These are phyloP conservation scores for Zymoseptoria tritici DNA, from an alignment of 2,329 filamentous ascomycete genomes.

Conservation along the genomic window DNA sequence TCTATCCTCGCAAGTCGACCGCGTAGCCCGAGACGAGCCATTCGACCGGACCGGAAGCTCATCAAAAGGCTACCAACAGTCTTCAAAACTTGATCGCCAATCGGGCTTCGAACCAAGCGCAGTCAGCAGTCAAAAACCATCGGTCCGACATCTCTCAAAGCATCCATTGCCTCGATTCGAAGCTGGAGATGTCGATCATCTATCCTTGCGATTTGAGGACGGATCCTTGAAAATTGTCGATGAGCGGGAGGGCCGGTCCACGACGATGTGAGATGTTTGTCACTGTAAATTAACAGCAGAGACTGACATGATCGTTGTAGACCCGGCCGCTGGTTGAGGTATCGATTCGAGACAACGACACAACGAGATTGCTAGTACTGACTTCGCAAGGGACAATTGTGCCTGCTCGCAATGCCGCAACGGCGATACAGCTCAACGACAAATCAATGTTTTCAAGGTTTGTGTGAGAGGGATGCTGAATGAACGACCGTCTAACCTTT, in stretches of 20 bases:
- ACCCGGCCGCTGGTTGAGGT: conserved; percentile 17
- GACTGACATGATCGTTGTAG: conserved; percentile 1
- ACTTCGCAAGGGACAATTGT: conserved; percentile 20
- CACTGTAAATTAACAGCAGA: neutral
- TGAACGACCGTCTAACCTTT: neutral
- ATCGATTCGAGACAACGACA: neutral
- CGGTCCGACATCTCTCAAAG: no score
- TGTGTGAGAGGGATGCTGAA: neutral
- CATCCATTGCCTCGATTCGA: conserved; percentile 14
- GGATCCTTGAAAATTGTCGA: conserved; percentile 14
- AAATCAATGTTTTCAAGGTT: conserved; percentile 27
- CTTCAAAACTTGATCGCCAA: conserved; percentile 13
- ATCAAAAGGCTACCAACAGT: conserved; percentile 7
- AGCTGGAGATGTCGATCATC: conserved; percentile 3
- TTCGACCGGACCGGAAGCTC: conserved; percentile 11
- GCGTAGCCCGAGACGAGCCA: conserved; percentile 8
- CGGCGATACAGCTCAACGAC: conserved; percentile 24
- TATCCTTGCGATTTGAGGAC: conserved; percentile 10
- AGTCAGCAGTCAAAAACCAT: no score
- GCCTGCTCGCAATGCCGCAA: conserved; percentile 24
- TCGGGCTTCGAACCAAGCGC: no score
- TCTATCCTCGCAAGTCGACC: neutral
- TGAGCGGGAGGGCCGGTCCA: conserved; percentile 10
- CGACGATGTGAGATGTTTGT: conserved; percentile 8
- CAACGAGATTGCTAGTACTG: neutral